Evolutionary conservation across 2,329 filamentous ascomycete genomes (phyloP).

Genomic region (Aspergillus novoparasiticus): DNA sequence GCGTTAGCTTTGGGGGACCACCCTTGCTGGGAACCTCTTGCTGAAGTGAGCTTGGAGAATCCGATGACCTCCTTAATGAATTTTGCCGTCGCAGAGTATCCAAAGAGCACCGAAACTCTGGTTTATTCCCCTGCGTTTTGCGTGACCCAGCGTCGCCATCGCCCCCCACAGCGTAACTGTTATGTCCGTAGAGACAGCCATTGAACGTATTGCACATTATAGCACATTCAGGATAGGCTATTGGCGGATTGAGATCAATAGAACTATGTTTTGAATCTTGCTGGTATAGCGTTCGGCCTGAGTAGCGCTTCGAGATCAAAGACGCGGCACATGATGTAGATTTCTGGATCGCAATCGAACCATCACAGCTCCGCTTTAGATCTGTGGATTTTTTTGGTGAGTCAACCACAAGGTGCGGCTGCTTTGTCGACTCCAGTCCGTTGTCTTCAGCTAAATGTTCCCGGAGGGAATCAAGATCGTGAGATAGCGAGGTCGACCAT

Average conservation of each 20-base stretch:
- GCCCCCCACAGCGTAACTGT: slow-evolving; percentile 14
- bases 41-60: slow-evolving; percentile 23
- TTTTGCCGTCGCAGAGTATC: slow-evolving; percentile 27
- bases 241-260: slow-evolving; percentile 24
- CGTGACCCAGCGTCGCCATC: slow-evolving; percentile 5
- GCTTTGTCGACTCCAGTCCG: slow-evolving; percentile 9
- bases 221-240: slow-evolving; percentile 15
- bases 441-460: slow-evolving; percentile 13
- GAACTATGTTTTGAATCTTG: slow-evolving; percentile 26
- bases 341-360: slow-evolving; percentile 16
- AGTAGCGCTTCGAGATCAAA: slow-evolving; percentile 33
- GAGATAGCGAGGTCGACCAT: slow-evolving; percentile 28
- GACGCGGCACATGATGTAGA: slow-evolving; percentile 30
- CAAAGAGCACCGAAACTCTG: slow-evolving; percentile 26
- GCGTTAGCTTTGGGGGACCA: slow-evolving; percentile 20
- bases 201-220: slow-evolving; percentile 9
- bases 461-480: slow-evolving; percentile 27
- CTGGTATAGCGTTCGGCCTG: slow-evolving; percentile 32
- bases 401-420: slow-evolving; percentile 15
- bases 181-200: slow-evolving; percentile 6
- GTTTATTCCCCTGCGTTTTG: slow-evolving; percentile 18
- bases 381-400: slow-evolving; percentile 18
- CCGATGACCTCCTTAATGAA: slow-evolving; percentile 22
- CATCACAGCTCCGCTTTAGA: slow-evolving; percentile 17
- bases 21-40: slow-evolving; percentile 20